Evolutionary conservation across 2,329 filamentous ascomycete species (phyloP).

Genomic region (Penicillium sp.): DNA sequence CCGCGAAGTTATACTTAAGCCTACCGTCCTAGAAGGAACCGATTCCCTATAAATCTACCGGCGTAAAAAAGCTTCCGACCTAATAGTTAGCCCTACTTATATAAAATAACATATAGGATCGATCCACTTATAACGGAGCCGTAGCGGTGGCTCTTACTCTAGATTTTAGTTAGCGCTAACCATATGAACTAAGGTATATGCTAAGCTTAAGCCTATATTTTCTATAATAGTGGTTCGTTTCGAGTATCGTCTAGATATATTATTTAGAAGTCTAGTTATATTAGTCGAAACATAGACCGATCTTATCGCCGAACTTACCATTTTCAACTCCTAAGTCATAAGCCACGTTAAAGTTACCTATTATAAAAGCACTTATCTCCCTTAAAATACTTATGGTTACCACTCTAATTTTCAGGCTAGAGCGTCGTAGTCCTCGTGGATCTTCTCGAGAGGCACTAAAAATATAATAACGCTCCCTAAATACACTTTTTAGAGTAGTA

Average conservation of each 20-base stretch:
- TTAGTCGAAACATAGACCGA: neutral
- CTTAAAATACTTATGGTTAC: slow-evolving; percentile 20
- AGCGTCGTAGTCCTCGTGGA: neutral
- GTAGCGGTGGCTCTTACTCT: slow-evolving; percentile 23
- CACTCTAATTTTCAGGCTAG: slow-evolving; percentile 16
- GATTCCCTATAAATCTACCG: slow-evolving; percentile 12
- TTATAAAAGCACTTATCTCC: slow-evolving; percentile 20
- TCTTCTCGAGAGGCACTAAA: slow-evolving; percentile 14
- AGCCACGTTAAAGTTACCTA: slow-evolving; percentile 22
- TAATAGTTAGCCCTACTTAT: neutral
- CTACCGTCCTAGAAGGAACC: slow-evolving; percentile 16
- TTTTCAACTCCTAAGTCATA: slow-evolving; percentile 2
- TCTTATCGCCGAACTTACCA: neutral
- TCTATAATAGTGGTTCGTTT: slow-evolving; percentile 15
- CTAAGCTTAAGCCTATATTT: slow-evolving; percentile 10
- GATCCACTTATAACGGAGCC: slow-evolving; percentile 16
- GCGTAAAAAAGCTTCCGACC: slow-evolving; percentile 20
- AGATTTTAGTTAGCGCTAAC: neutral
- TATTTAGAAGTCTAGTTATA: slow-evolving; percentile 14
- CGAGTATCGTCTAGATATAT: slow-evolving; percentile 7
- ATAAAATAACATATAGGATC: neutral
- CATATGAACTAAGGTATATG: neutral
- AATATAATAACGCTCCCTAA: slow-evolving; percentile 15
- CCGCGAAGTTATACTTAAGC: slow-evolving; percentile 18
- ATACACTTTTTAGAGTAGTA: slow-evolving; percentile 15